Conservation (phyloP, 2,329 filamentous ascomycete genomes). For the Coniochaeta sp. region DNA sequence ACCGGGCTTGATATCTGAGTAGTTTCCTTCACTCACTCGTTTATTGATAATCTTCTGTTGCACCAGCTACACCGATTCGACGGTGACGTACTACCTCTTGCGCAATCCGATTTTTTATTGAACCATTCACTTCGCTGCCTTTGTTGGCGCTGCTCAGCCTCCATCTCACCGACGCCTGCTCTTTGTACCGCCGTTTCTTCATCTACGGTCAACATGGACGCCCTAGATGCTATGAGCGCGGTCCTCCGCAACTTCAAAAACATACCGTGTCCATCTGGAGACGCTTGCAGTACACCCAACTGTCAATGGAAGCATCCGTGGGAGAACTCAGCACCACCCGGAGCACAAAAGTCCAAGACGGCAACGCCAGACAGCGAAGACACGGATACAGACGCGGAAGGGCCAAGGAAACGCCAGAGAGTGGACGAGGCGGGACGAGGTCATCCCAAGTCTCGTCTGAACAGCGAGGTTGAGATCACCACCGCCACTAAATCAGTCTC, state of each 20-base stretch:
- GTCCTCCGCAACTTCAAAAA: conserved; percentile 18
- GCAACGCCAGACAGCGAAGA: neutral
- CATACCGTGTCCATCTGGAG: conserved; percentile 18
- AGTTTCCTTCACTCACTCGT: no score
- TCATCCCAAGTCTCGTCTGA: neutral
- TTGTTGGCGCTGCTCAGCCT: neutral
- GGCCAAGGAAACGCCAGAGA: neutral
- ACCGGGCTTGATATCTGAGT: no score
- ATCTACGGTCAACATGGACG: neutral
- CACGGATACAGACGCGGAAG: neutral
- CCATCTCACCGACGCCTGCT: neutral
- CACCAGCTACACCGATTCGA: neutral
- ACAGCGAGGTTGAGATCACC: neutral
- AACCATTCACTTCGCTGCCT: neutral
- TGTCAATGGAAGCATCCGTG: conserved; percentile 16
- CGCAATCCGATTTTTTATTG: neutral
- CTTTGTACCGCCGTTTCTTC: neutral
- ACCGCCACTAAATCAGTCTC: conserved; percentile 13
- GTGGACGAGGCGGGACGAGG: neutral
- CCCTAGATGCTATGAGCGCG: conserved; percentile 13
- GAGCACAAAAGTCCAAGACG: neutral
- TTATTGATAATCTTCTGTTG: no score
- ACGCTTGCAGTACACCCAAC: conserved; percentile 11
- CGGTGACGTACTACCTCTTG: neutral
- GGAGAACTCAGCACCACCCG: conserved; percentile 12